Evolutionary conservation across 345 rosid genomes (phyloP).

Genomic region (Aurinia saxatilis): DNA sequence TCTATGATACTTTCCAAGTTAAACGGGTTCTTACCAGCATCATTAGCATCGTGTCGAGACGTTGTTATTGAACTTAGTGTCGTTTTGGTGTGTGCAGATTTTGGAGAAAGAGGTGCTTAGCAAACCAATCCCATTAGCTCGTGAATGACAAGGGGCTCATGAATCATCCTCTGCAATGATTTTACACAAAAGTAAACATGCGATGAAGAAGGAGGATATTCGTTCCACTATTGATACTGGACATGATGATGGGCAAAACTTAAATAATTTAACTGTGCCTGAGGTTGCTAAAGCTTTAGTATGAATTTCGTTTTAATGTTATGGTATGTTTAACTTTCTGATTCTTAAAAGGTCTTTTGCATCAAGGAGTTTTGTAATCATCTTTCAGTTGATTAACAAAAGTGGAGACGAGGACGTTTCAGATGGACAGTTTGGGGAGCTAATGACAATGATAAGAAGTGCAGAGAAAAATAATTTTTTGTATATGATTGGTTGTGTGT

Average conservation of each 20-base stretch:
- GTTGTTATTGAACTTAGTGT: no score
- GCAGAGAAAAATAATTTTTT: conserved; percentile 65
- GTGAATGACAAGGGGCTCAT: no score
- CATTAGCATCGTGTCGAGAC: no score
- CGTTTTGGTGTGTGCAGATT: no score
- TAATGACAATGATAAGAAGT: conserved; percentile 69
- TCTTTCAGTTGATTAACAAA: conserved; percentile 42
- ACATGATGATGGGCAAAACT: conserved; percentile 18
- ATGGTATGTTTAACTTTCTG: background rate
- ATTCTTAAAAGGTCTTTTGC: background rate
- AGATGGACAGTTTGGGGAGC: conserved; percentile 49
- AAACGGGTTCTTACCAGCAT: no score
- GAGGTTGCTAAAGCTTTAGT: conserved; percentile 50
- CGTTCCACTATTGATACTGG: conserved; percentile 21
- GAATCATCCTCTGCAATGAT: no score
- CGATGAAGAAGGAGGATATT: conserved; percentile 10
- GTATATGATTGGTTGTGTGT: background rate
- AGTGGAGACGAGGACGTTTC: conserved; percentile 43
- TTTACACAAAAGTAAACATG: background rate
- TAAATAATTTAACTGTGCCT: conserved; percentile 28
- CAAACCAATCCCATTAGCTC: no score
- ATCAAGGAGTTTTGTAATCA: background rate
- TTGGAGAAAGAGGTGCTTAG: no score
- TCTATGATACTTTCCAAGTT: no score
- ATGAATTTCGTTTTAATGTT: background rate